Base-by-base conservation (phyloP, 345 rosid species). In the Murraya koenigii region DNA sequence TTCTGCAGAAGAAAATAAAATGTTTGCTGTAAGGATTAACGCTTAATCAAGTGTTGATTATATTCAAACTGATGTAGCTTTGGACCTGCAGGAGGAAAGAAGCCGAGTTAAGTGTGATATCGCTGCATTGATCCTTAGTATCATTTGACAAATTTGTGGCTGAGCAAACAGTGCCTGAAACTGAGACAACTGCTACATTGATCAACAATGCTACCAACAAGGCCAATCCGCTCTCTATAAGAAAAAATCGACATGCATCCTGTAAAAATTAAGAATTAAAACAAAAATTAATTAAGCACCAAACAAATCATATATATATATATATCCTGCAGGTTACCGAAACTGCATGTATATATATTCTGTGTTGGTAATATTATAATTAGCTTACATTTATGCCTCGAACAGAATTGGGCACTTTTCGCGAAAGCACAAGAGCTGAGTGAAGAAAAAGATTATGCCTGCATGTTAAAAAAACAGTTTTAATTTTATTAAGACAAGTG, bases 61-160 rank as follows among this genome's bases (percentile, higher is more conserved):
- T 15, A 22, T 39, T 64, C 32, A 44, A 8, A 7, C 13, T 17
- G 35, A 23, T n/a, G 33, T 30, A 1, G 11, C 38, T 38, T 41
- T 39, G 9, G 5, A 90, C 94, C 94, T 80, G 75, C 22, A 92
- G 97, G n/a, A 92, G 92, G 77, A 92, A 92, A 65, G 94, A 87
- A 30, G 97, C 94, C 7, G 94, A 88, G 80, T 90, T 71, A 10
- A 90, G 93, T 52, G 86, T 85, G n/a, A 92, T 63, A 80, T 92
- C 81, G 11, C 47, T 69, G 85, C 97, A 89, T 9, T 73, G 78
- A n/a, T 86, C 60, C 1, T 55, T 59, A 26, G 10, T 62, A 1
- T 85, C 71, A 0, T 66, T 7, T 0, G 94, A 75, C 20, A 90
- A 30, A 30, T 84, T 75, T 1, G 71, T 6, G 28, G 66, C 81